These are phyloP conservation scores for Paramyrothecium roridum DNA, from an alignment of 2,329 filamentous ascomycete genomes.

Conservation along the genomic window DNA sequence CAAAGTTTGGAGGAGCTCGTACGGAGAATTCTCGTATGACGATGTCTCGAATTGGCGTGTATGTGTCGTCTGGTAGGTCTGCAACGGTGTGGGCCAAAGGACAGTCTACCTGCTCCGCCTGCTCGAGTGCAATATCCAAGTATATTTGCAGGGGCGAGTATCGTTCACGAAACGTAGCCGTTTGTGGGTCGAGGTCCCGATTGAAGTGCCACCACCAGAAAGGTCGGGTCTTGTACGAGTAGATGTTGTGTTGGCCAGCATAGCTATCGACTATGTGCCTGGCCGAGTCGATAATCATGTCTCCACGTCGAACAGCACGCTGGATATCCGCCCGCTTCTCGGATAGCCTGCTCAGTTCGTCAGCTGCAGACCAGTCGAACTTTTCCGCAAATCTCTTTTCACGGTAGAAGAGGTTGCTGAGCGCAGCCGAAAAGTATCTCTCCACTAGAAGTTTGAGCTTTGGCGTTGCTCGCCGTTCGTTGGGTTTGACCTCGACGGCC, in stretches of 20 bases:
- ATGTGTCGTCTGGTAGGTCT: conserved; percentile 29
- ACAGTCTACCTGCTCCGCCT: conserved; percentile 24
- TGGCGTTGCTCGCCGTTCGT: too few species aligned
- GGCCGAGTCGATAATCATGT: conserved; percentile 32
- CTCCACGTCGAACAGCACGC: conserved; percentile 16
- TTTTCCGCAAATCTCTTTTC: not conserved
- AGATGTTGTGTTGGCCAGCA: conserved; percentile 28
- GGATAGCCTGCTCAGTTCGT: not conserved
- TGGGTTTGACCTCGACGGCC: too few species aligned
- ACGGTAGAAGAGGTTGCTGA: conserved; percentile 15
- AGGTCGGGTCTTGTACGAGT: conserved; percentile 28
- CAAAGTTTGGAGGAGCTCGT: conserved; percentile 21
- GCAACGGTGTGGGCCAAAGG: conserved; percentile 30
- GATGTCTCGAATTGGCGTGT: conserved; percentile 23
- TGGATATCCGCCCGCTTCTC: not conserved
- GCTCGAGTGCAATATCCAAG: too few species aligned
- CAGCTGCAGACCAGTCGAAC: not conserved
- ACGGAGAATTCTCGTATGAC: conserved; percentile 24
- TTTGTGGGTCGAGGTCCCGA: conserved; percentile 27
- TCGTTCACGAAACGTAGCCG: conserved; percentile 19
- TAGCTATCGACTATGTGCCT: conserved; percentile 32
- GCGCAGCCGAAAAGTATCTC: conserved; percentile 26
- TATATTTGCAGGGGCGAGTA: too few species aligned
- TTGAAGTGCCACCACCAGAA: conserved; percentile 39
- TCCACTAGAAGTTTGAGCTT: conserved; percentile 18